Conservation (phyloP, 2,329 filamentous ascomycete genomes). For the Ophiobolus disseminans region DNA sequence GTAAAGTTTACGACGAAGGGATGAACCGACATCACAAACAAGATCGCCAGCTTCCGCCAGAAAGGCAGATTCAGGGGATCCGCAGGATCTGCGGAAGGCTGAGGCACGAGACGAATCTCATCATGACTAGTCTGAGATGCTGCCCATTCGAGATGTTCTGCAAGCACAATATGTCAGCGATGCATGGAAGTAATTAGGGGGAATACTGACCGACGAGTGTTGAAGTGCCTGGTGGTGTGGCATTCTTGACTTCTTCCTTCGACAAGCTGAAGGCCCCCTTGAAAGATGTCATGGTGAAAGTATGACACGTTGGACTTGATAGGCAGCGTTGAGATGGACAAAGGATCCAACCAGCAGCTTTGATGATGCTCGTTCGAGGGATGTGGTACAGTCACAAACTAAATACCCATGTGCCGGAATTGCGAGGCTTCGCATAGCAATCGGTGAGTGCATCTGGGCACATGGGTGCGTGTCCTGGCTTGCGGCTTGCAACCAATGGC, state of each 20-base stretch:
- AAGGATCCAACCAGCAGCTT: background rate
- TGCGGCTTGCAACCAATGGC: conserved; percentile 9
- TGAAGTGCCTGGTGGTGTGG: conserved; percentile 51
- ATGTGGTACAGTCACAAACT: background rate
- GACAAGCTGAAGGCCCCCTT: conserved; percentile 47
- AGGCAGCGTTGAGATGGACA: background rate
- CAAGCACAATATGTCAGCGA: conserved; percentile 3
- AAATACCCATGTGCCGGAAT: conserved; percentile 2
- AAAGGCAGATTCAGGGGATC: conserved; percentile 52
- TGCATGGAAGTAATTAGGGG: background rate
- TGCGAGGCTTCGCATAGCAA: background rate
- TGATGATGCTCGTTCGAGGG: background rate
- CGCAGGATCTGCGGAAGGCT: conserved; percentile 48
- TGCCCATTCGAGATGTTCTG: conserved; percentile 40
- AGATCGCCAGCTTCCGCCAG: conserved; percentile 46
- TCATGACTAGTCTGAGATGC: conserved; percentile 41
- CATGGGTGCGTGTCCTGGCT: background rate
- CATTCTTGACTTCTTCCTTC: conserved; percentile 48
- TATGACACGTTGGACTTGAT: background rate
- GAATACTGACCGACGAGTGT: conserved; percentile 46
- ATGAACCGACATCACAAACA: conserved; percentile 49
- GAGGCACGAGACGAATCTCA: conserved; percentile 49
- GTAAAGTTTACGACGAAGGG: conserved; percentile 50
- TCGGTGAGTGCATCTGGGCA: background rate
- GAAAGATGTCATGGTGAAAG: conserved; percentile 42